Base-by-base conservation (phyloP, 306 rosid genomes). In the Vigna unguiculata region DNA sequence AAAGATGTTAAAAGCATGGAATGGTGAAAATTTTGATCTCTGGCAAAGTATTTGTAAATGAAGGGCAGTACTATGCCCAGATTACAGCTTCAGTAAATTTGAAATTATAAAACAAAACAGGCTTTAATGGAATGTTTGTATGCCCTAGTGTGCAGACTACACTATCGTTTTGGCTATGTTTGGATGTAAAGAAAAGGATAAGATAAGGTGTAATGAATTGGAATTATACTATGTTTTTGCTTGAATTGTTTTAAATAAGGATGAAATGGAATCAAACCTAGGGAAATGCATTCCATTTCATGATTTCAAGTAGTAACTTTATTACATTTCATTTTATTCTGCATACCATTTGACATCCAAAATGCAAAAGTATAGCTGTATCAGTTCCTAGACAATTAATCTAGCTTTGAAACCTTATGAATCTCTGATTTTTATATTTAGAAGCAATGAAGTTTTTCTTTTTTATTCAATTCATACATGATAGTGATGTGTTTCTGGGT, bases 401-500 rank as follows among this genome's bases (percentile, higher is more conserved):
- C 38, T 58, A 24, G 63, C n/a, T 13, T 59, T 59, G 11, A 59
- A 1, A 25, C 15, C 65, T 2, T 59, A 14, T 5, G 20, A 13
- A 59, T 59, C 28, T 25, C 12, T 69, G 57, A 32, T 76, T 60
- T 40, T 36, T 12, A 28, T n/a, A 1, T 32, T 60, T 19, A 15
- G 71, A 59, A 48, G 15, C 75, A 17, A 7, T 21, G 0, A n/a
- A 21, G 55, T 28, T 28, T 14, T 6, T 41, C 61, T n/a, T 53
- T 43, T 19, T 28, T 54, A 51, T 34, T 52, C 21, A 71, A 71
- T 46, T 32, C 61, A 30, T 40, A 51, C 40, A 54, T 9, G 0
- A 41, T 40, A 0, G 15, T 83, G 38, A 81, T 30, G 21, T 57
- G 69, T 52, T 38, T 41, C 4, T 63, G 84, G 54, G 19, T 76